Evolutionary conservation across 345 rosid genomes (phyloP).

Genomic region (Syzygium jambos): DNA sequence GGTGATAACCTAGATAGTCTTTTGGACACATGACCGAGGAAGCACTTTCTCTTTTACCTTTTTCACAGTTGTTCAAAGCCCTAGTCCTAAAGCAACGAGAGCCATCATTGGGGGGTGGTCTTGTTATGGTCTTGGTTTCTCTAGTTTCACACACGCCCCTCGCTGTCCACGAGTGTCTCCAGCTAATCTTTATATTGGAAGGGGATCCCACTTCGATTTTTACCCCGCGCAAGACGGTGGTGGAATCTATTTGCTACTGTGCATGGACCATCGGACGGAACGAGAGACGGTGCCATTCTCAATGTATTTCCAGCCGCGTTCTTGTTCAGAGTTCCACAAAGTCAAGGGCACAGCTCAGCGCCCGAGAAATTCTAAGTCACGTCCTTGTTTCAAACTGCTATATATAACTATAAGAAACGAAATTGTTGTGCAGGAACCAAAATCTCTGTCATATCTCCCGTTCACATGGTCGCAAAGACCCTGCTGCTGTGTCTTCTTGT

Average conservation of each 20-base stretch:
- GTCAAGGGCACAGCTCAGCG: neutral
- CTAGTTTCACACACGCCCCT: neutral
- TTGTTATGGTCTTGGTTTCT: neutral
- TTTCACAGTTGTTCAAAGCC: neutral
- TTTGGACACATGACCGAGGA: neutral
- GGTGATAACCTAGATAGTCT: neutral
- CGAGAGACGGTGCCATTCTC: neutral
- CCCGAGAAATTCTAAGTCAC: neutral
- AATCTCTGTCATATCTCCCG: neutral
- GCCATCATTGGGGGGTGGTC: neutral
- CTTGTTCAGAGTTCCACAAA: neutral
- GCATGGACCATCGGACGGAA: neutral
- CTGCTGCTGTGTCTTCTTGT: neutral
- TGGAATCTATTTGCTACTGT: neutral
- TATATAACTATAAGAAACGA: neutral
- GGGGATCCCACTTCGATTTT: neutral
- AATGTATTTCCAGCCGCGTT: neutral
- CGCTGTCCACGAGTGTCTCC: neutral
- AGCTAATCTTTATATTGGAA: neutral
- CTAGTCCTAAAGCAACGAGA: neutral
- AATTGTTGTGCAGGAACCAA: neutral
- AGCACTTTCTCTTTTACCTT: neutral
- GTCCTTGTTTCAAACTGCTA: neutral
- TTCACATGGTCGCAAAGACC: neutral
- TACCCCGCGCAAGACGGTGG: neutral